These are phyloP conservation scores for Malbranchea zuffiana DNA, from an alignment of 2,329 filamentous ascomycete species.

Conservation along the genomic window DNA sequence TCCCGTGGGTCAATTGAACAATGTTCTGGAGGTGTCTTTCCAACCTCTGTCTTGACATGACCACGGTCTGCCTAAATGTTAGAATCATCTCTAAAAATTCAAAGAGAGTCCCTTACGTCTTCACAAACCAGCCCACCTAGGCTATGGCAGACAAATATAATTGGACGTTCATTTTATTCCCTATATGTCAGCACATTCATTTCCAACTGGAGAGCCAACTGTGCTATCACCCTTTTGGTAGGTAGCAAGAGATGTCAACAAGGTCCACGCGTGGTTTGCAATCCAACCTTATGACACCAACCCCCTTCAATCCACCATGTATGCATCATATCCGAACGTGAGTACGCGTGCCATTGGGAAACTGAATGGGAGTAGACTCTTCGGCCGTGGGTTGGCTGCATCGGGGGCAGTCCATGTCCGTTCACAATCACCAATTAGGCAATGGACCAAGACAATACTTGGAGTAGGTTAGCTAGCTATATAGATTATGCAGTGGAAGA, in stretches of 20 bases:
- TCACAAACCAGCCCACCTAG: not conserved
- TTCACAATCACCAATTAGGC: conserved; percentile 14
- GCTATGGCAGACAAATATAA: conserved; percentile 1
- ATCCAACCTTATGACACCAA: too few relatives aligned
- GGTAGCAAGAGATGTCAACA: too few relatives aligned
- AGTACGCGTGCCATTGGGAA: conserved; percentile 10
- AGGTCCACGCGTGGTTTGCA: too few relatives aligned
- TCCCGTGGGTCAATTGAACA: not conserved
- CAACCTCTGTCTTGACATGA: not conserved
- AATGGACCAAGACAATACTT: conserved; percentile 17
- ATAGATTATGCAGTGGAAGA: too few relatives aligned
- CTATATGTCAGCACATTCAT: too few relatives aligned
- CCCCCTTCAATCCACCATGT: not conserved
- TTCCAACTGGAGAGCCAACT: too few relatives aligned
- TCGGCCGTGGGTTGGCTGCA: conserved; percentile 13
- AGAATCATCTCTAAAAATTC: too few relatives aligned
- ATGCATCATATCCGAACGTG: conserved; percentile 14
- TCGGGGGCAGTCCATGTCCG: conserved; percentile 15
- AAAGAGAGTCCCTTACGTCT: too few relatives aligned
- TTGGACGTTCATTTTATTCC: too few relatives aligned
- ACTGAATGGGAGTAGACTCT: conserved; percentile 13
- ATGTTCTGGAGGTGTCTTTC: not conserved
- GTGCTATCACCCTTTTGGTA: too few relatives aligned
- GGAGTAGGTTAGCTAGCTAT: too few relatives aligned
- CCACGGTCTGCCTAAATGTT: not conserved